These are phyloP conservation scores for Solanum rostratum DNA, from an alignment of 257 asterid genomes.

Conservation along the genomic window DNA sequence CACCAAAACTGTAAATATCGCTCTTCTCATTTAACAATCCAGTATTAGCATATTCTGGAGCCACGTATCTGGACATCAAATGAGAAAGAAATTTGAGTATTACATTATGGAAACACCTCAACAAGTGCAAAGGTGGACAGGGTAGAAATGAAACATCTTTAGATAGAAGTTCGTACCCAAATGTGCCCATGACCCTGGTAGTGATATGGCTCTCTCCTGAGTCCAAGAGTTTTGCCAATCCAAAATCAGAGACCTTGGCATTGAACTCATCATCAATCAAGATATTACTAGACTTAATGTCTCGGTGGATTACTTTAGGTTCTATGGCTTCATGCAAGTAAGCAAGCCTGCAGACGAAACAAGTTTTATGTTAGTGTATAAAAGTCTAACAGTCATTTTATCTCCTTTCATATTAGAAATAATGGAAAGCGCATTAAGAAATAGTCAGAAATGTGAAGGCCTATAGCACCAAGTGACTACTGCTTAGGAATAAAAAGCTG, in stretches of 20 bases:
- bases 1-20: slow-evolving; percentile 90
- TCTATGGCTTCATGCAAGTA: slow-evolving; percentile 95
- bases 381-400: not conserved
- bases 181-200: slow-evolving; percentile 98
- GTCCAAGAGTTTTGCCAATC: slow-evolving; percentile 92
- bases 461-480: not conserved
- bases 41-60: slow-evolving; percentile 94
- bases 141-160: not conserved
- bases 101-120: not conserved
- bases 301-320: slow-evolving; percentile 94
- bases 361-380: not conserved
- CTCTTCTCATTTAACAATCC: slow-evolving; percentile 93
- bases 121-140: not conserved
- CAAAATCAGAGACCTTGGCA: slow-evolving; percentile 91
- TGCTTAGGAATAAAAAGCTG: not conserved
- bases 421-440: not conserved
- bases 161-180: slow-evolving; percentile 50
- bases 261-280: slow-evolving; percentile 74
- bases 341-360: slow-evolving; percentile 56
- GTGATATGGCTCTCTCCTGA: slow-evolving; percentile 93
- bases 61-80: slow-evolving; percentile 67
- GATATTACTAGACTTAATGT: slow-evolving; percentile 94
- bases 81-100: not conserved
- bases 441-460: not conserved
- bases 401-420: not conserved